Conservation (phyloP, 140 eudicot species). For the Bidens hawaiensis region DNA sequence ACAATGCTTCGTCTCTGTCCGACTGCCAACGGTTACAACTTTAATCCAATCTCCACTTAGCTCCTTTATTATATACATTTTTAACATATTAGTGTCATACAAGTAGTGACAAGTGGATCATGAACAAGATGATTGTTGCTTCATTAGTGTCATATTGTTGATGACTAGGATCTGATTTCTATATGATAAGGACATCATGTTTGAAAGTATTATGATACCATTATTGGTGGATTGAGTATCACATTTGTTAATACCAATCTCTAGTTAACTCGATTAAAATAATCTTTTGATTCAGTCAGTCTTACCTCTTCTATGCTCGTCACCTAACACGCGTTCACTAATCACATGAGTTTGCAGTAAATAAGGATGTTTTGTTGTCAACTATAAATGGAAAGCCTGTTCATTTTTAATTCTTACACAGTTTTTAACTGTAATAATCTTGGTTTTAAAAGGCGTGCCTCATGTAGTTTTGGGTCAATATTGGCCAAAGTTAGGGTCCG, state of each 20-base stretch:
- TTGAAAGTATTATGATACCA: conserved; percentile 16
- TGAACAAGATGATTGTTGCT: conserved; percentile 8
- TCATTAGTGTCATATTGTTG: not conserved
- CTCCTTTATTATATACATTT: too few species aligned
- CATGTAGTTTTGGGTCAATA: too few species aligned
- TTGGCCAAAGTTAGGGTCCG: too few species aligned
- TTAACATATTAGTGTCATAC: too few species aligned
- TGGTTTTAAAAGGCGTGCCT: too few species aligned
- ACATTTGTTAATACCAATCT: conserved; percentile 10
- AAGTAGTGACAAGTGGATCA: too few species aligned
- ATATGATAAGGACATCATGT: conserved; percentile 17
- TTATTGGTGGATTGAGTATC: conserved; percentile 22
- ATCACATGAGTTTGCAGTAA: not conserved
- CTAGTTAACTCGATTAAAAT: not conserved
- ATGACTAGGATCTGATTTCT: conserved; percentile 11
- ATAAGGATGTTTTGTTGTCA: conserved; percentile 2
- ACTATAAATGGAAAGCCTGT: not conserved
- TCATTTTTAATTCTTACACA: not conserved
- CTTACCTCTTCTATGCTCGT: not conserved
- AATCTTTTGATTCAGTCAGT: conserved; percentile 4
- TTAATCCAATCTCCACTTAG: not conserved
- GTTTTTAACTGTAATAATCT: not conserved
- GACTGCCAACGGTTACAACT: conserved; percentile 66
- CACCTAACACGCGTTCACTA: not conserved
- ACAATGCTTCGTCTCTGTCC: conserved; percentile 60